A percentile compares a stretch with the other conserved stretches of the same genome.
These are phyloP conservation scores for Fomitopsis pinicola DNA, from an alignment of 1,284 basidiomycete genomes.

Conservation along the genomic window DNA sequence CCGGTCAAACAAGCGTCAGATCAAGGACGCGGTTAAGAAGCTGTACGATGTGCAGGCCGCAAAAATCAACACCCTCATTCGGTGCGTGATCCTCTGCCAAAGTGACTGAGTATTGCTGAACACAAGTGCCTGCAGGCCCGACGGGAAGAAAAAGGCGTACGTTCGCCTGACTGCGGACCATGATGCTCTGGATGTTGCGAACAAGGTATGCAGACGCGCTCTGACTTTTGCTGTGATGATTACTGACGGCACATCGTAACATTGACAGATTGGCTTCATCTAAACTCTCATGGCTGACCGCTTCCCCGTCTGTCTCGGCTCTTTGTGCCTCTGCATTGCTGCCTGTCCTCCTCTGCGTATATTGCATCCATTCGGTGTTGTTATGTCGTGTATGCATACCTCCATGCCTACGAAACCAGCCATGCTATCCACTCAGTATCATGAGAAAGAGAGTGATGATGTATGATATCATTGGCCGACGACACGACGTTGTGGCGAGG, in stretches of 20 bases:
- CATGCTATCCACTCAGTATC: slow-evolving; percentile 1
- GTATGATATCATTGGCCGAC: not conserved
- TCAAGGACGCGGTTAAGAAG: slow-evolving; percentile 99
- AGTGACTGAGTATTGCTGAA: not conserved
- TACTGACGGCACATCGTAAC: not conserved
- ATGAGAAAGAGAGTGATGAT: not conserved
- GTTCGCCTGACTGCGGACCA: slow-evolving; percentile 93
- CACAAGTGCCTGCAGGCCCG: slow-evolving; percentile 59
- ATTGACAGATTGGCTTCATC: slow-evolving; percentile 74
- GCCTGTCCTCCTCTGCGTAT: not conserved
- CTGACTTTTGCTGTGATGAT: not conserved
- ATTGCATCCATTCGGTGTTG: not conserved
- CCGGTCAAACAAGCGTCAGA: slow-evolving; percentile 95
- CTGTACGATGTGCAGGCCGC: slow-evolving; percentile 95
- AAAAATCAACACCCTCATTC: slow-evolving; percentile 98
- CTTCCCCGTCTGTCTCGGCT: not conserved
- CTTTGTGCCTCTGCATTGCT: not conserved
- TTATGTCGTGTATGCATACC: slow-evolving; percentile 11
- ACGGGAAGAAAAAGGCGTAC: slow-evolving; percentile 99
- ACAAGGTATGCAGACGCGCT: slow-evolving; percentile 71
- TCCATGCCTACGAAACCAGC: slow-evolving; percentile 9
- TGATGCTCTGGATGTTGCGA: slow-evolving; percentile 97
- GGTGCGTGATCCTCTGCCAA: slow-evolving; percentile 45
- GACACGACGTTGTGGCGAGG: not conserved
- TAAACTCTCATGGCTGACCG: slow-evolving; percentile 29